Evolutionary conservation across 2,329 filamentous ascomycete species (phyloP).

Genomic region (Acrocalymma vagum): DNA sequence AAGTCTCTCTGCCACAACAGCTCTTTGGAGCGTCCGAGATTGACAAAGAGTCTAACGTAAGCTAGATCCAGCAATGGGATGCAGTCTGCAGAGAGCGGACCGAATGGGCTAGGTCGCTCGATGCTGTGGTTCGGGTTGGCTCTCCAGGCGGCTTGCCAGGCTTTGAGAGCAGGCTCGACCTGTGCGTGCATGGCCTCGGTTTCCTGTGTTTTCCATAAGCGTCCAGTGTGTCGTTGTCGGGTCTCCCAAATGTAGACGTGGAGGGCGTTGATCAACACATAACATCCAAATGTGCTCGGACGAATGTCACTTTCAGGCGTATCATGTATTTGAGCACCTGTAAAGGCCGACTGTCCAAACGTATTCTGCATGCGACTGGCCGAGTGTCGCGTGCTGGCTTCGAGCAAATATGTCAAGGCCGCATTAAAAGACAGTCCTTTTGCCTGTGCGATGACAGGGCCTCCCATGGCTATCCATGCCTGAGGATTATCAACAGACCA

Average conservation of each 20-base stretch:
- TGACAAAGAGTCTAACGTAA: constrained; percentile 91
- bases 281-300: constrained; percentile 90
- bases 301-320: constrained; percentile 70
- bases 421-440: constrained; percentile 81
- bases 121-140: constrained; percentile 85
- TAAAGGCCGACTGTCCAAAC: constrained; percentile 58
- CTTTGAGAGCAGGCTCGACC: constrained; percentile 90
- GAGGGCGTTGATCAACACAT: constrained; percentile 90
- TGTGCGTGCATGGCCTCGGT: constrained; percentile 96
- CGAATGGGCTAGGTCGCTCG: constrained; percentile 85
- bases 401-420: constrained; percentile 81
- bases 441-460: constrained; percentile 71
- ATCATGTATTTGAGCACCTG: constrained; percentile 58
- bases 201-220: constrained; percentile 89
- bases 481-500: constrained; percentile 85
- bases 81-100: constrained; percentile 86
- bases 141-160: constrained; percentile 93
- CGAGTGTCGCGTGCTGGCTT: constrained; percentile 72
- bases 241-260: constrained; percentile 99
- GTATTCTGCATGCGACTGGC: constrained; percentile 47
- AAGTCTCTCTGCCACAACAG: constrained; percentile 95
- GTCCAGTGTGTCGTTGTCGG: constrained; percentile 85
- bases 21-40: constrained; percentile 90
- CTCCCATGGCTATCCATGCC: constrained; percentile 82
- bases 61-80: constrained; percentile 91